These are phyloP conservation scores for Graphilbum fragrans DNA, from an alignment of 2,329 filamentous ascomycete genomes.

Conservation along the genomic window DNA sequence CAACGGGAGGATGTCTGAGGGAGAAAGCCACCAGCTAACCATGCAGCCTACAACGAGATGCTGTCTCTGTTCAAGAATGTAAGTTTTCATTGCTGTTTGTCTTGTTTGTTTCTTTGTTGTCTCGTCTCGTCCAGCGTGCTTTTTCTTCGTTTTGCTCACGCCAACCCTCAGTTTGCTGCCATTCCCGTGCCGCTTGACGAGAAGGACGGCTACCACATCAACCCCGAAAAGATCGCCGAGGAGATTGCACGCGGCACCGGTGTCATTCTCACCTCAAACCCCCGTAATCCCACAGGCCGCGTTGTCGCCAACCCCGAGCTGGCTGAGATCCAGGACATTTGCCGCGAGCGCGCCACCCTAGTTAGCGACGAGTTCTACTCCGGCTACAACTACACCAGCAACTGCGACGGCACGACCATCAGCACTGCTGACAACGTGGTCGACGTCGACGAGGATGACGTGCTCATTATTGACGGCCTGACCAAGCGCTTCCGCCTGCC, in stretches of 20 bases:
- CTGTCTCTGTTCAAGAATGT: constrained; percentile 85
- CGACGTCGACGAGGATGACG: constrained; percentile 81
- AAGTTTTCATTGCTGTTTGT: constrained; percentile 14
- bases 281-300: constrained; percentile 84
- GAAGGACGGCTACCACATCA: constrained; percentile 84
- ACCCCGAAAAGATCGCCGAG: constrained; percentile 83
- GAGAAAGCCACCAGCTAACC: constrained; percentile 19
- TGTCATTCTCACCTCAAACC: constrained; percentile 90
- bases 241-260: constrained; percentile 77
- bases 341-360: constrained; percentile 77
- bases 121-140: too few relatives aligned
- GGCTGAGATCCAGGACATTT: constrained; percentile 84
- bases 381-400: constrained; percentile 88
- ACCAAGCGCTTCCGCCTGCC: constrained; percentile 95
- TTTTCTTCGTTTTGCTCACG: not conserved
- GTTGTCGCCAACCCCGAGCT: constrained; percentile 78
- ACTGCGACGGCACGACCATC: constrained; percentile 84
- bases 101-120: not conserved
- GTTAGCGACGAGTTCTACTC: constrained; percentile 97
- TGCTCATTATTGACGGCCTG: constrained; percentile 87
- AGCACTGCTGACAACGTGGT: constrained; percentile 81
- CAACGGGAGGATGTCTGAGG: not conserved
- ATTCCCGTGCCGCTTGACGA: constrained; percentile 77
- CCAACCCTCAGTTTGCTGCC: constrained; percentile 55
- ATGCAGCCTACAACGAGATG: constrained; percentile 97